Conservation (phyloP, 805 yeast species). For the Metschnikowia lochheadii region DNA sequence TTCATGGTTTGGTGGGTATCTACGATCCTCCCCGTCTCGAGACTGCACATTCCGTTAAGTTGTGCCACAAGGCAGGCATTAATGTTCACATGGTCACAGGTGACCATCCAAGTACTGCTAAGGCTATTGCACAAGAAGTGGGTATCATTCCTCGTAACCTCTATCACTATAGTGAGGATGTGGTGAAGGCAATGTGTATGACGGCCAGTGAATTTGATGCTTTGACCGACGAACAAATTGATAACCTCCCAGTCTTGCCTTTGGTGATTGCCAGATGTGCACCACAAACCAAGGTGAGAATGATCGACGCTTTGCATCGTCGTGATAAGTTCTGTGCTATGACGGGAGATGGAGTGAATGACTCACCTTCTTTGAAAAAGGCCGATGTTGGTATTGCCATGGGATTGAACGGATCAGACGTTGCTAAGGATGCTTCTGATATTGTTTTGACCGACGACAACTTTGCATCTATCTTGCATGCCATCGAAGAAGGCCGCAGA, state of each 20-base stretch:
- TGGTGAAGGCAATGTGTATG: slow-evolving; percentile 66
- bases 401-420: slow-evolving; percentile 29
- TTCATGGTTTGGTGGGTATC: slow-evolving; percentile 21
- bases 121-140: slow-evolving; percentile 22
- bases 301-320: slow-evolving; percentile 67
- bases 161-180: slow-evolving; percentile 51
- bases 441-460: slow-evolving; percentile 27
- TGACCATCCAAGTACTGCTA: slow-evolving; percentile 21
- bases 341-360: slow-evolving; percentile 53
- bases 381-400: slow-evolving; percentile 30
- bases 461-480: slow-evolving; percentile 26
- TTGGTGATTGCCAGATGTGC: slow-evolving; percentile 80
- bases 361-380: slow-evolving; percentile 25
- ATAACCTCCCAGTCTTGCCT: slow-evolving; percentile 59
- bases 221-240: slow-evolving; percentile 57
- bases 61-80: slow-evolving; percentile 20
- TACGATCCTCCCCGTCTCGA: slow-evolving; percentile 21
- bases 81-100: slow-evolving; percentile 22
- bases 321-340: slow-evolving; percentile 55
- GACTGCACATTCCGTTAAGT: slow-evolving; percentile 17
- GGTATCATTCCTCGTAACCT: slow-evolving; percentile 38
- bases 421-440: slow-evolving; percentile 27
- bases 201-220: slow-evolving; percentile 69
- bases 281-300: slow-evolving; percentile 75
- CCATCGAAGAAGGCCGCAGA: slow-evolving; percentile 25